Evolutionary conservation across 345 rosid genomes (phyloP), one percentile per base, ranked within the genome.

Genomic region (Diplotaxis tenuifolia): DNA sequence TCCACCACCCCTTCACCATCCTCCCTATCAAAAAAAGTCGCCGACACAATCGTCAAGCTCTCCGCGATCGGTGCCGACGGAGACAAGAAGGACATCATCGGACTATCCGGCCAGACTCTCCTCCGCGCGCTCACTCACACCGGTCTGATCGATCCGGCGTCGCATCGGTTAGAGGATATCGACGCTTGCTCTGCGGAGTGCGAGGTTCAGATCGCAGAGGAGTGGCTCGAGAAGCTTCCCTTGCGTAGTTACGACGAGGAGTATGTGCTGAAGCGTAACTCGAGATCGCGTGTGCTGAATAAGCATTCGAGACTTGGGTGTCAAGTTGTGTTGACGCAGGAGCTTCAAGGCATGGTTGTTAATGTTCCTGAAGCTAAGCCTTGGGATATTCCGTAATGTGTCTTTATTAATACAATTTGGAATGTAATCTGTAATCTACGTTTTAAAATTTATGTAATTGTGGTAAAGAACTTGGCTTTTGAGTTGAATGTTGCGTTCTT

Each of bases 161-260:
- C 99, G 18, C 98, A 92, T 80, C 87, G 98, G 10, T 84, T 90
- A 22, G 99, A 92, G 50, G 98, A 95, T 57, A 92, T 95, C 86
- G 99, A 95, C 9, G 99, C 99, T 54, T 95, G 99, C 82, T 92
- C 96, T 25, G 88, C 99, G 10, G 99, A 95, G 73, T 95, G 97
- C 84, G 99, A 95, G 88, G 99, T 95, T 66, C 87, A 63, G 82
- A 92, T 95, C 87, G 99, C 97, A 2, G 84, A 95, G 87, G 99
- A 95, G 65, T 92, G 97, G 98, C 81, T 95, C 4, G 85, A 85
- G 27, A 87, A 63, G 91, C 92, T 95, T 10, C 98, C 99, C 0
- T 85, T 91, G 0, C 86, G 96, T 58, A 76, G 90, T 21, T 87
- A 95, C 82, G 98, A 92, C 16, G 98, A 95, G 86, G 99, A 92